Evolutionary conservation across 2,329 filamentous ascomycete species (phyloP).

Genomic region (Capronia epimyces): DNA sequence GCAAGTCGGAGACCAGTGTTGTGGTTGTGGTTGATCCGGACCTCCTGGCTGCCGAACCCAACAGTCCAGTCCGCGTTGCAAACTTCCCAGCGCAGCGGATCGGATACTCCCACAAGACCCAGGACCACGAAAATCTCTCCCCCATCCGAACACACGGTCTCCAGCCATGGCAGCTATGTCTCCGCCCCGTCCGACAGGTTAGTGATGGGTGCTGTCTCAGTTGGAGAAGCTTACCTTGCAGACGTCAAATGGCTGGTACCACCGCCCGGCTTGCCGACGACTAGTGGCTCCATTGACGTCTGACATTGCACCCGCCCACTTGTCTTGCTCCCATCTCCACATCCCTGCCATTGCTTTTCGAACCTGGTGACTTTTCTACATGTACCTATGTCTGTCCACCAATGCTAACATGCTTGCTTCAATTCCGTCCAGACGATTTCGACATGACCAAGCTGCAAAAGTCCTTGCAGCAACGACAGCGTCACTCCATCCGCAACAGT

Average conservation of each 20-base stretch:
- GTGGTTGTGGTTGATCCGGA: not conserved
- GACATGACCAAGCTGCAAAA: conserved; percentile 30
- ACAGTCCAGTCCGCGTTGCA: not conserved
- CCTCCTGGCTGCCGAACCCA: not conserved
- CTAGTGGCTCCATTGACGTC: conserved; percentile 5
- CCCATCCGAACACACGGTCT: conserved; percentile 4
- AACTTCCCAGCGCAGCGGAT: not conserved
- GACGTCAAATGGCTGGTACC: conserved; percentile 7
- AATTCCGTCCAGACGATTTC: conserved; percentile 23
- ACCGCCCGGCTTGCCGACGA: not conserved
- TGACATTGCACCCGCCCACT: not conserved
- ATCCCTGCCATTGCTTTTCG: conserved; percentile 7
- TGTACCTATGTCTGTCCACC: conserved; percentile 13
- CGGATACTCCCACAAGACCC: conserved; percentile 1
- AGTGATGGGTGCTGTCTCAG: conserved; percentile 16
- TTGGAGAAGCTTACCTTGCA: conserved; percentile 14
- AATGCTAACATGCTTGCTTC: conserved; percentile 12
- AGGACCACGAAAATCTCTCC: not conserved
- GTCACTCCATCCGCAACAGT: conserved; percentile 19
- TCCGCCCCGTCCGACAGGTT: conserved; percentile 13
- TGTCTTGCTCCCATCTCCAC: conserved; percentile 9
- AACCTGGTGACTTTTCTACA: conserved; percentile 1
- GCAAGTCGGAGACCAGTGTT: conserved; percentile 2
- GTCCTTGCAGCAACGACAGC: conserved; percentile 26
- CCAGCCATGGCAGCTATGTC: conserved; percentile 20